phyloP scores from a whole-genome alignment of 768 basidiomycete species.

The Cubamyces sp. region DNA sequence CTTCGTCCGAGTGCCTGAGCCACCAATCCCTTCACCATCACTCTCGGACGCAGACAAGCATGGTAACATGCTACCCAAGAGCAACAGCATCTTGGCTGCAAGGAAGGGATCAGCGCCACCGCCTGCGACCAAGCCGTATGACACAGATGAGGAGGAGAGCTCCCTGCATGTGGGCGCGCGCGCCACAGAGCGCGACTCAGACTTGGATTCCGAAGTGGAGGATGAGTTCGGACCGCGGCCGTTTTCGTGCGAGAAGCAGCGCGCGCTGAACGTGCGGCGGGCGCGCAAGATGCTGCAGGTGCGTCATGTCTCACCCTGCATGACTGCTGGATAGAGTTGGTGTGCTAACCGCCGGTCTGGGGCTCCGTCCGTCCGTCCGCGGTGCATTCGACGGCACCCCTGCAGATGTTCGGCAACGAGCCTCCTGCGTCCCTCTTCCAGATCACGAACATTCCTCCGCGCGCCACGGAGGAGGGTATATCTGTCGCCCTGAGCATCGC shows the following conservation, averaged over 20 bases:
- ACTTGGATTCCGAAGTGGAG: conserved; percentile 12
- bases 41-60: not conserved
- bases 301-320: conserved; percentile 15
- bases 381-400: not conserved
- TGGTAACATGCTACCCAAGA: not conserved
- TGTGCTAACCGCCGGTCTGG: conserved; percentile 6
- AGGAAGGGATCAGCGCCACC: conserved; percentile 5
- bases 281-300: conserved; percentile 59
- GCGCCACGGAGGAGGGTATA: conserved; percentile 28
- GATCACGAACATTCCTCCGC: conserved; percentile 33
- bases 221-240: not conserved
- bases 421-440: conserved; percentile 49
- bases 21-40: conserved; percentile 2
- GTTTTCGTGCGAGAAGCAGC: conserved; percentile 39
- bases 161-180: not conserved
- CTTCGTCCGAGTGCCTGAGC: conserved; percentile 6
- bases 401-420: conserved; percentile 54
- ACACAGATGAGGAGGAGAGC: not conserved
- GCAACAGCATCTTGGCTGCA: not conserved
- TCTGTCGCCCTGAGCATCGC: conserved; percentile 14
- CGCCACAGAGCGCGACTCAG: conserved; percentile 1
- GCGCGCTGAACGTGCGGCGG: conserved; percentile 46
- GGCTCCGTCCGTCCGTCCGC: not conserved
- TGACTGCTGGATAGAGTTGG: conserved; percentile 1
- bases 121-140: not conserved